A percentile compares a stretch with the other conserved stretches of the same genome.
Evolutionary conservation across 2,329 filamentous ascomycete genomes (phyloP).

Genomic region (Ophiocordyceps camponoti-floridani): DNA sequence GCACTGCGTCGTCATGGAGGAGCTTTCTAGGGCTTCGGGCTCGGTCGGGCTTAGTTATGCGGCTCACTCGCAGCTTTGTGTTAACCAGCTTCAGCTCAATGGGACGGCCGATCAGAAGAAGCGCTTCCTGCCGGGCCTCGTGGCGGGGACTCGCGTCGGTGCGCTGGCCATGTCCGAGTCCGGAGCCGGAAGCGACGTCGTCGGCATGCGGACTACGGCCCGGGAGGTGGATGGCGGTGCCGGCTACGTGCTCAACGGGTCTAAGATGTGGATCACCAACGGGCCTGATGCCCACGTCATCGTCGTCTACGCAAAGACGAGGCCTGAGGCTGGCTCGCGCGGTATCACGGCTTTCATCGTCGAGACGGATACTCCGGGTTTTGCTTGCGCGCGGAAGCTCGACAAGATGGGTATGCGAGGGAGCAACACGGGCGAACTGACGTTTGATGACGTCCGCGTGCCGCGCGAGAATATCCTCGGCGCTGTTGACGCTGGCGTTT

Average conservation of each 20-base stretch:
- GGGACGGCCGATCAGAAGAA: constrained; percentile 63
- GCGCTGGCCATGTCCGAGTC: constrained; percentile 92
- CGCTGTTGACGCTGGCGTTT: constrained; percentile 61
- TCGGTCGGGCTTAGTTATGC: constrained; percentile 84
- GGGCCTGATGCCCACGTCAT: constrained; percentile 85
- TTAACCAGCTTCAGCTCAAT: constrained; percentile 91
- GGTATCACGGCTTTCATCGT: constrained; percentile 94
- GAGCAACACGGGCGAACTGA: constrained; percentile 85
- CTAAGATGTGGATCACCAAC: constrained; percentile 99
- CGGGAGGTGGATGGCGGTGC: constrained; percentile 60
- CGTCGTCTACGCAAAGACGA: constrained; percentile 93
- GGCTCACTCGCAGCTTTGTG: constrained; percentile 87
- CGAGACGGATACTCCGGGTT: constrained; percentile 52
- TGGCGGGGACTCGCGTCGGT: constrained; percentile 66
- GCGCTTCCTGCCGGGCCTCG: constrained; percentile 61
- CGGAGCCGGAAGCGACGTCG: constrained; percentile 79
- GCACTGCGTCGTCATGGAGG: constrained; percentile 89
- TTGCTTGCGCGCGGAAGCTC: constrained; percentile 75
- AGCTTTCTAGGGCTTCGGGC: constrained; percentile 71
- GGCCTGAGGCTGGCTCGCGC: constrained; percentile 61
- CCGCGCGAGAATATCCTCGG: constrained; percentile 70
- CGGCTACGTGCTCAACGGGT: constrained; percentile 60
- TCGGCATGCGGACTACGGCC: constrained; percentile 83
- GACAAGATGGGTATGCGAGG: constrained; percentile 98
- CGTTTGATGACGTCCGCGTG: constrained; percentile 84